Conservation (phyloP, 2,329 filamentous ascomycete genomes). For the Periglandula ipomoeae region DNA sequence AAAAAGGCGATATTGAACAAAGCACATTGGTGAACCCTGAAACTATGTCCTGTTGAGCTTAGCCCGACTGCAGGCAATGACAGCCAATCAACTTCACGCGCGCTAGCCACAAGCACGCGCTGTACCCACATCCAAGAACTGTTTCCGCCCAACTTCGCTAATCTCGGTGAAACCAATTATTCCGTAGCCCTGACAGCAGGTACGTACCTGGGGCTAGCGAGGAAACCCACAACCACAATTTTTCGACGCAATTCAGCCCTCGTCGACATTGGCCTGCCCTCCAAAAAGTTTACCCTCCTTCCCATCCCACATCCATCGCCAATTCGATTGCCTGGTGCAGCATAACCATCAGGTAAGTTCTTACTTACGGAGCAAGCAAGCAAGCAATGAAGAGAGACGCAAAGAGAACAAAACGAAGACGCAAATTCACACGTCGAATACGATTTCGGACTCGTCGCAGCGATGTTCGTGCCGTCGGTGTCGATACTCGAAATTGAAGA, state of each 20-base stretch:
- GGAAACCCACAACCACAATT: slow-evolving; percentile 32
- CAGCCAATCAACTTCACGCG: background rate
- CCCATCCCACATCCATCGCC: slow-evolving; percentile 25
- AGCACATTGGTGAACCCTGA: too few relatives aligned
- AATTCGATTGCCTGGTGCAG: slow-evolving; percentile 41
- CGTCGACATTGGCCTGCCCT: slow-evolving; percentile 16
- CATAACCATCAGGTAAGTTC: slow-evolving; percentile 39
- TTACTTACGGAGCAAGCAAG: background rate
- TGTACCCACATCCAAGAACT: background rate
- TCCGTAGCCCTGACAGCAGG: slow-evolving; percentile 19
- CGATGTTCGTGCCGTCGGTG: background rate
- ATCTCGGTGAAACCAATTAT: slow-evolving; percentile 15
- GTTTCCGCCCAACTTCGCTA: slow-evolving; percentile 1
- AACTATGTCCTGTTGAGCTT: background rate
- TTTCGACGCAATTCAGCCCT: slow-evolving; percentile 24
- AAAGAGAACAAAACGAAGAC: background rate
- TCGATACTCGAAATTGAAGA: background rate
- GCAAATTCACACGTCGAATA: background rate
- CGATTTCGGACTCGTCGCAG: background rate
- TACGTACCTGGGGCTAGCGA: slow-evolving; percentile 27
- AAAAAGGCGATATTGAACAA: too few relatives aligned
- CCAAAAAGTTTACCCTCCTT: slow-evolving; percentile 24
- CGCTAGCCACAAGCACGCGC: background rate
- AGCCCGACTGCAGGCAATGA: background rate
- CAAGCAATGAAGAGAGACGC: background rate